These are phyloP conservation scores for Hygrocybe coccinea DNA, from an alignment of 768 basidiomycete species.

Conservation along the genomic window DNA sequence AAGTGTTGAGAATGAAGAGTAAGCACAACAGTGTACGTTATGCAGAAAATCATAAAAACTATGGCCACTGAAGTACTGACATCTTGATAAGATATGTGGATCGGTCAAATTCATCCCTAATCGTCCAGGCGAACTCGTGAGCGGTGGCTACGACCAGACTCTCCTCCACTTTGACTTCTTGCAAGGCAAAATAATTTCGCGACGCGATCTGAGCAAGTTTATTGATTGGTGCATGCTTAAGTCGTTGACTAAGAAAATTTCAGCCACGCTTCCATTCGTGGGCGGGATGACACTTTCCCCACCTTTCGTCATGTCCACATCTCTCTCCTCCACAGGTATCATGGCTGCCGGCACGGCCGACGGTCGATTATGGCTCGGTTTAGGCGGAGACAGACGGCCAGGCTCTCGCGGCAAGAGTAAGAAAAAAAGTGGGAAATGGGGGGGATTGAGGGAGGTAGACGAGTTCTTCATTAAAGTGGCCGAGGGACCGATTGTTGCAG, in stretches of 20 bases:
- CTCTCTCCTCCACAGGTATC: conserved; percentile 54
- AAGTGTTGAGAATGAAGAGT: conserved; percentile 52
- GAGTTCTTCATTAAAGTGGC: conserved; percentile 49
- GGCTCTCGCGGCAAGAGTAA: conserved; percentile 33
- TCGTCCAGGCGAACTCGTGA: conserved; percentile 66
- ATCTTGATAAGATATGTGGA: conserved; percentile 56
- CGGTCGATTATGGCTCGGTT: conserved; percentile 65
- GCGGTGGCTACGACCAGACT: conserved; percentile 69
- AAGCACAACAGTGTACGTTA: conserved; percentile 57
- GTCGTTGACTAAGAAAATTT: neutral
- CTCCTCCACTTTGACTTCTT: conserved; percentile 64
- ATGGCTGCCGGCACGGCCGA: conserved; percentile 73
- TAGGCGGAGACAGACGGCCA: conserved; percentile 52
- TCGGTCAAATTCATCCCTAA: conserved; percentile 67
- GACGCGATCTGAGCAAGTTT: conserved; percentile 50
- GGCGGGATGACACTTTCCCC: conserved; percentile 61
- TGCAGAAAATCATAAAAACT: neutral
- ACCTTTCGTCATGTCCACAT: conserved; percentile 64
- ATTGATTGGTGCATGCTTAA: neutral
- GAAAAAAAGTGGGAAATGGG: conserved; percentile 64
- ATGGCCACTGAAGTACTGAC: conserved; percentile 1
- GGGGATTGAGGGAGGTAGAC: conserved; percentile 52
- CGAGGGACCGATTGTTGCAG: conserved; percentile 67
- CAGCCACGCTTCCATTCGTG: conserved; percentile 38
- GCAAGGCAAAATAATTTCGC: conserved; percentile 54